Conservation (phyloP, 768 basidiomycete species). For the Boletellus sp. region DNA sequence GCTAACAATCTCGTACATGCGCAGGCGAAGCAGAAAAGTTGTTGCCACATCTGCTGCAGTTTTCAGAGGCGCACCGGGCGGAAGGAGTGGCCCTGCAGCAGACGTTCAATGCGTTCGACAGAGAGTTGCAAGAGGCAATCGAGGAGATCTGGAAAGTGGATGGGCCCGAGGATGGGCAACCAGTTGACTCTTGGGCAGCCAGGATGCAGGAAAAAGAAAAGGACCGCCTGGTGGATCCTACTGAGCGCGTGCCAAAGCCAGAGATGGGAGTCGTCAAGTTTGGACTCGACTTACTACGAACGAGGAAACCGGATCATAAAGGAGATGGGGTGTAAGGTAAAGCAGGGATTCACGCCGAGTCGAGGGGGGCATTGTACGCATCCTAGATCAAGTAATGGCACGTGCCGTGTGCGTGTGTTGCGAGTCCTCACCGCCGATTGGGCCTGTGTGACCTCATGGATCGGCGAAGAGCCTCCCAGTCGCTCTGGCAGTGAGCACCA, state of each 20-base stretch:
- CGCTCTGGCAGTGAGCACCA: too few relatives aligned
- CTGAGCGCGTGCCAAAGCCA: slow-evolving; percentile 53
- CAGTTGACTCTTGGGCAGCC: slow-evolving; percentile 45
- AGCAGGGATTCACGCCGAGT: not conserved
- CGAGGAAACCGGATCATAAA: not conserved
- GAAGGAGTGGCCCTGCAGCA: slow-evolving; percentile 65
- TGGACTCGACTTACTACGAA: slow-evolving; percentile 22
- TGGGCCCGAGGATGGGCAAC: slow-evolving; percentile 22
- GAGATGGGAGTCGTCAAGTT: slow-evolving; percentile 26
- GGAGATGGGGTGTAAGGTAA: not conserved
- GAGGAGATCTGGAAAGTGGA: slow-evolving; percentile 64
- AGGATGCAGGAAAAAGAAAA: slow-evolving; percentile 55
- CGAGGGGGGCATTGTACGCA: not conserved
- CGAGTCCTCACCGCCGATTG: too few relatives aligned
- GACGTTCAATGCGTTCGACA: slow-evolving; percentile 53
- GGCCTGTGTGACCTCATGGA: too few relatives aligned
- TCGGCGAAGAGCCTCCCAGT: too few relatives aligned
- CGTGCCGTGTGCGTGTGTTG: too few relatives aligned
- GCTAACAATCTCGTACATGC: slow-evolving; percentile 2
- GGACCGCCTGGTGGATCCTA: slow-evolving; percentile 43
- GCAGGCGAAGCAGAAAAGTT: slow-evolving; percentile 66
- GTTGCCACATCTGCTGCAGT: slow-evolving; percentile 73
- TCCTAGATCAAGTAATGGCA: too few relatives aligned
- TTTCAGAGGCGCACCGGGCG: slow-evolving; percentile 61
- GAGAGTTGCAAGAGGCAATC: slow-evolving; percentile 51